These are phyloP conservation scores for Tetrastigma voinierianum DNA, from an alignment of 164 flowering plant genomes.

Conservation along the genomic window DNA sequence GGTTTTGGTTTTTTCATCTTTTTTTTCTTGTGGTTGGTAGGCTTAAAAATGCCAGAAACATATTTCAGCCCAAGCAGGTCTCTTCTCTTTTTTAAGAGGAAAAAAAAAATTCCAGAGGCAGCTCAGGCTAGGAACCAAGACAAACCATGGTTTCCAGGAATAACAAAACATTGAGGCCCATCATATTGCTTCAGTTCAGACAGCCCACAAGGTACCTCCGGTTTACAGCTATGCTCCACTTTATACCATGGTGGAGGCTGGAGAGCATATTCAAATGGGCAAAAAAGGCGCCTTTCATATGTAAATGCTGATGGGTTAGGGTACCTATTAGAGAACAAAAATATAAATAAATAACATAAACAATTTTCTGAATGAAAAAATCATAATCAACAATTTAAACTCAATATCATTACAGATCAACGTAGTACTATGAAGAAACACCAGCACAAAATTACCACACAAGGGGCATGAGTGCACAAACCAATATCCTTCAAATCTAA, in stretches of 20 bases:
- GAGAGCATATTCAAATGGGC: slow-evolving; percentile 97
- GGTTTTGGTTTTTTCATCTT: too few relatives aligned
- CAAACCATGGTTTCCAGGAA: slow-evolving; percentile 99
- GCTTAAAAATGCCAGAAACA: too few relatives aligned
- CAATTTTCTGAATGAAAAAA: not conserved
- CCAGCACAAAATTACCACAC: too few relatives aligned
- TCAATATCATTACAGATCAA: too few relatives aligned
- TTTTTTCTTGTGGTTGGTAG: too few relatives aligned
- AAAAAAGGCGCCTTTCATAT: slow-evolving; percentile 84
- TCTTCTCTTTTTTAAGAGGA: not conserved
- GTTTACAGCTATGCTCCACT: slow-evolving; percentile 82
- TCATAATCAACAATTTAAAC: not conserved
- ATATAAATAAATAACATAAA: not conserved
- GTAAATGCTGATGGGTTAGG: slow-evolving; percentile 98
- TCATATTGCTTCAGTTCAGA: slow-evolving; percentile 70
- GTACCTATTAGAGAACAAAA: slow-evolving; percentile 48
- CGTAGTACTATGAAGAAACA: too few relatives aligned
- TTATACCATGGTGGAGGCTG: slow-evolving; percentile 95
- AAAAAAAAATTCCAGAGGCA: not conserved
- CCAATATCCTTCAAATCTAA: too few relatives aligned
- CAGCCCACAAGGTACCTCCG: slow-evolving; percentile 76
- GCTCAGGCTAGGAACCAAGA: slow-evolving; percentile 10
- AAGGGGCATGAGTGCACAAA: too few relatives aligned
- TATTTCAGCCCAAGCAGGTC: not conserved
- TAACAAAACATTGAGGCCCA: slow-evolving; percentile 93